Percentiles rank a stretch among this genome's conserved stretches.
These are phyloP conservation scores for Penicillium alfredii DNA, from an alignment of 495 filamentous ascomycete genomes.

Conservation along the genomic window DNA sequence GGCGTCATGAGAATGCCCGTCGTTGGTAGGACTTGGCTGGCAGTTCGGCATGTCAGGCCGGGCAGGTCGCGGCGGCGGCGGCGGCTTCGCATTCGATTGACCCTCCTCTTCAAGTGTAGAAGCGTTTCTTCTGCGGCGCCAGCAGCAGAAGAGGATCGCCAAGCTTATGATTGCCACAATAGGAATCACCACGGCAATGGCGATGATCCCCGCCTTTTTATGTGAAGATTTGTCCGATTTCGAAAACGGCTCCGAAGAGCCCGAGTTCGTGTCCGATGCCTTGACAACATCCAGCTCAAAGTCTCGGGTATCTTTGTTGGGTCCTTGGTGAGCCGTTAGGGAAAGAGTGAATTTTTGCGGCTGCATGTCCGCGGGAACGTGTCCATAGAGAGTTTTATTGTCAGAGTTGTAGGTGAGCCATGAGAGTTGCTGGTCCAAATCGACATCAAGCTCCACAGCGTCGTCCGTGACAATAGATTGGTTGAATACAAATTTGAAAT, in stretches of 20 bases:
- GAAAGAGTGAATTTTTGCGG: constrained; percentile 40
- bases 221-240: constrained; percentile 13
- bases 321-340: constrained; percentile 46
- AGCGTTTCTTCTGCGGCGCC: constrained; percentile 30
- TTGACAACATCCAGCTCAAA: constrained; percentile 47
- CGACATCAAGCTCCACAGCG: constrained; percentile 49
- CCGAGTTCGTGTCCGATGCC: constrained; percentile 14
- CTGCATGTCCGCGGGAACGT: constrained; percentile 47
- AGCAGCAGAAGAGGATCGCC: constrained; percentile 39
- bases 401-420: constrained; percentile 65
- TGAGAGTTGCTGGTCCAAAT: constrained; percentile 40
- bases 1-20: constrained; percentile 18
- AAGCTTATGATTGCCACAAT: constrained; percentile 28
- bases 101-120: constrained; percentile 24
- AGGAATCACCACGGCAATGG: constrained; percentile 39
- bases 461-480: constrained; percentile 46
- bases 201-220: constrained; percentile 41
- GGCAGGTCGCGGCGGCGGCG: constrained; percentile 17
- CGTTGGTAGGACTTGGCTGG: constrained; percentile 21
- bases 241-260: constrained; percentile 17
- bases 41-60: constrained; percentile 25
- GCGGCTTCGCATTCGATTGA: constrained; percentile 18
- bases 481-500: constrained; percentile 60
- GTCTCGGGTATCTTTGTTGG: constrained; percentile 37
- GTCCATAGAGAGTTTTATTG: constrained; percentile 54